A percentile compares a stretch with the other conserved stretches of the same genome.
Evolutionary conservation across 495 filamentous ascomycete genomes (phyloP).

Genomic region (Xylaria telfairii): DNA sequence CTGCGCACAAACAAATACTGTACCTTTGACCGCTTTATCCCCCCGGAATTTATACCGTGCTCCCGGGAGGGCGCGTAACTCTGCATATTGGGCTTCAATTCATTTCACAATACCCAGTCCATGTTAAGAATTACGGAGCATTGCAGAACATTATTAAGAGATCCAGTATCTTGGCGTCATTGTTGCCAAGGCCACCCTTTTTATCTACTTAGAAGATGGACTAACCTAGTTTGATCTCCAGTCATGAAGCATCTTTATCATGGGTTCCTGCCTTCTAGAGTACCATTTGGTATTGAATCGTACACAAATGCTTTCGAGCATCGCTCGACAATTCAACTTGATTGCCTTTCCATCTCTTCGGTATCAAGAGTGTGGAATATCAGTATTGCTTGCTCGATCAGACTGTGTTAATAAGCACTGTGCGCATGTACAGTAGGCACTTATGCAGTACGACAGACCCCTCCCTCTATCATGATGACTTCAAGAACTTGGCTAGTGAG

Average conservation of each 20-base stretch:
- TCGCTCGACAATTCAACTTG: not conserved
- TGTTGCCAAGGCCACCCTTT: not conserved
- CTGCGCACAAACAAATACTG: not conserved
- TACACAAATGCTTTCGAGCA: not conserved
- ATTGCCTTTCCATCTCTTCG: not conserved
- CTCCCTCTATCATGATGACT: slow-evolving; percentile 14
- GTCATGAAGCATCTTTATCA: not conserved
- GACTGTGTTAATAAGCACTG: slow-evolving; percentile 9
- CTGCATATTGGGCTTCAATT: not conserved
- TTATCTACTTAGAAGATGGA: no score
- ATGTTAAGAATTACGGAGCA: no score
- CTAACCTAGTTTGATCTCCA: no score
- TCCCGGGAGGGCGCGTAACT: not conserved
- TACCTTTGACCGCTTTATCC: not conserved
- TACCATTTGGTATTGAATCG: not conserved
- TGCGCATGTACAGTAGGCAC: no score
- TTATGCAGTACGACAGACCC: not conserved
- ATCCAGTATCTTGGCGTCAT: not conserved
- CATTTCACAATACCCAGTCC: no score
- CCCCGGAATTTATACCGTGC: not conserved
- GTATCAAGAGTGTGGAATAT: not conserved
- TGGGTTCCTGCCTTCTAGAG: not conserved
- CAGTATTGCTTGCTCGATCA: not conserved
- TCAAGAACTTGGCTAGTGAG: not conserved
- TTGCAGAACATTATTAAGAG: not conserved